Evolutionary conservation across 495 filamentous ascomycete species (phyloP).

Genomic region (Aspergillus indologenus): DNA sequence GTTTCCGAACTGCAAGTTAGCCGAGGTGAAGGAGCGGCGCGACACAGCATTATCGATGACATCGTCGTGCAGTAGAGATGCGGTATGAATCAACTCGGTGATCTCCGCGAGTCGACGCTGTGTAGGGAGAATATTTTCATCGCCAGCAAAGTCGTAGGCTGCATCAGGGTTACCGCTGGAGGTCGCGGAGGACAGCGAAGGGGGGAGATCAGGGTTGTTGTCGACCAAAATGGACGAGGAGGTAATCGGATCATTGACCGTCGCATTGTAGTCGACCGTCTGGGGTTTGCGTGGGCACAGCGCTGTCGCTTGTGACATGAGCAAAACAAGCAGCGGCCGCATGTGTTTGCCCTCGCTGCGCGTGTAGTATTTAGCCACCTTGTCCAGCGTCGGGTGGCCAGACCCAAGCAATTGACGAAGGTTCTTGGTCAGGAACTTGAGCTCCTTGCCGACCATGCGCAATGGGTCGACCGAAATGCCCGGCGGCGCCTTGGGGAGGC

Average conservation of each 20-base stretch:
- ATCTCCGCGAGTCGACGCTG: slow-evolving; percentile 93
- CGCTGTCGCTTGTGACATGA: slow-evolving; percentile 92
- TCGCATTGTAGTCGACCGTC: slow-evolving; percentile 34
- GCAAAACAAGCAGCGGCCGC: slow-evolving; percentile 85
- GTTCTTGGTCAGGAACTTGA: slow-evolving; percentile 89
- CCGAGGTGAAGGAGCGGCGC: slow-evolving; percentile 77
- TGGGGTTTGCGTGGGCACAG: slow-evolving; percentile 61
- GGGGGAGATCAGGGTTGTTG: slow-evolving; percentile 66
- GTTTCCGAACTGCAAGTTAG: slow-evolving; percentile 92
- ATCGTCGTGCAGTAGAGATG: slow-evolving; percentile 94
- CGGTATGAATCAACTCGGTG: slow-evolving; percentile 93
- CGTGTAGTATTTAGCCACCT: slow-evolving; percentile 98
- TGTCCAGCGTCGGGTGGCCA: slow-evolving; percentile 89
- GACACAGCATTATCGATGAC: slow-evolving; percentile 90
- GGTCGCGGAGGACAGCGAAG: slow-evolving; percentile 46
- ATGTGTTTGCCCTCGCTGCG: slow-evolving; percentile 94
- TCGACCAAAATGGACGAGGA: slow-evolving; percentile 73
- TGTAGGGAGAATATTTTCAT: slow-evolving; percentile 82
- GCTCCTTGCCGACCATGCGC: slow-evolving; percentile 84
- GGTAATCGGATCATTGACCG: slow-evolving; percentile 76
- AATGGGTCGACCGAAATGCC: slow-evolving; percentile 70
- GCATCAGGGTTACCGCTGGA: slow-evolving; percentile 31
- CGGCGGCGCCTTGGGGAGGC: slow-evolving; percentile 54
- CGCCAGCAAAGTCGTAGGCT: slow-evolving; percentile 46
- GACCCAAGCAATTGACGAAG: slow-evolving; percentile 85